Evolutionary conservation across 176 grass and related monocot genomes (phyloP), one percentile per base, ranked within the genome.

Genomic region (Themeda triandra): DNA sequence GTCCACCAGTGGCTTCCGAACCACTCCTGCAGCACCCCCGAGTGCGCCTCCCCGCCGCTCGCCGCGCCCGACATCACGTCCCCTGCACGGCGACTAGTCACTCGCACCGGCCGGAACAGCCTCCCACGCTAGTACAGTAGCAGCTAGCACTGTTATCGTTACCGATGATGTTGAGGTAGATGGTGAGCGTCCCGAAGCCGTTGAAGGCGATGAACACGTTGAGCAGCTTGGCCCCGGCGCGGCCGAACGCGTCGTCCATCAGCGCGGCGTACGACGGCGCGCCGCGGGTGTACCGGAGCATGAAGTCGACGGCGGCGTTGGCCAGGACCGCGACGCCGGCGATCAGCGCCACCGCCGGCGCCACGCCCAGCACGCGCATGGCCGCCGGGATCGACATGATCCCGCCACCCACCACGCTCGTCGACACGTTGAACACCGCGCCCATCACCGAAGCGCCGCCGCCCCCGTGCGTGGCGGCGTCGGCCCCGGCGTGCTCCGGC

Each of bases 381-480:
- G 92, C 90, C 39, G 90, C 92, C 28, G 95, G 95, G 73, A 97
- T 88, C 31, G 92, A 97, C 95, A 97, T 97, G 90, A 97, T 97
- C 44, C 95, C 95, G 13, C 90, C 90, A 44, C 95, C 95, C 36
- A 97, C 90, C 45, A 92, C 92, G 92, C 68, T 92, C 66, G 95
- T 92, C 39, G 95, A 91, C 46, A 97, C 77, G 83, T 94, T 97
- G 86, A 94, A 97, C 86, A 97, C 90, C 76, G 86, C 95, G 77
- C 92, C 64, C 13, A 89, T 41, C 35, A 97, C 84, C 24, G 90
- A 92, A 30, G 88, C 90, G 2, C 39, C 62, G 14, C 68, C 70
- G 53, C 17, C 69, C 2, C 53, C 5, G 4, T 10, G 18, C 49
- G 1, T 6, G n/a, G 0, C 40, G 15, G 6, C 2, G 11, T 14